Evolutionary conservation across 2,329 filamentous ascomycete genomes (phyloP).

Genomic region (Aspergillus fructus): DNA sequence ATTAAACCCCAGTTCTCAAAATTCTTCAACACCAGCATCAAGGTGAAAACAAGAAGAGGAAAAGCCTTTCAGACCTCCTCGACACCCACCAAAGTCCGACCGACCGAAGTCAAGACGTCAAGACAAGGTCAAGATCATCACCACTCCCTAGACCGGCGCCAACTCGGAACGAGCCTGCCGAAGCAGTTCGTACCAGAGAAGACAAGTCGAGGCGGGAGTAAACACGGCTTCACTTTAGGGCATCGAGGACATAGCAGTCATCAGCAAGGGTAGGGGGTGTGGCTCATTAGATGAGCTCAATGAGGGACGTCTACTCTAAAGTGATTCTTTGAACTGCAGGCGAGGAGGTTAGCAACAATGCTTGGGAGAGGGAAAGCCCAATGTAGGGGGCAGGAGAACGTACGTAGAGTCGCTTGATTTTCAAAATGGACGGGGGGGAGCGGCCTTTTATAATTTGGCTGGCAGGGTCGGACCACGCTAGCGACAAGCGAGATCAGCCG

Average conservation of each 20-base stretch:
- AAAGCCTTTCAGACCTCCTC: constrained; percentile 86
- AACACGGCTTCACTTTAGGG: constrained; percentile 80
- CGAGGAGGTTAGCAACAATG: constrained; percentile 20
- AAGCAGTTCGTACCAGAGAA: constrained; percentile 17
- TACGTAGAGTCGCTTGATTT: constrained; percentile 48
- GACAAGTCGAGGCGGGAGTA: constrained; percentile 46
- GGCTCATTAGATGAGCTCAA: constrained; percentile 90
- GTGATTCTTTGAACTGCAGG: constrained; percentile 71
- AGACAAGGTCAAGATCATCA: constrained; percentile 89
- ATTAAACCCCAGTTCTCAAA: neutral
- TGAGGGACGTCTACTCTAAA: constrained; percentile 95
- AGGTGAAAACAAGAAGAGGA: constrained; percentile 55
- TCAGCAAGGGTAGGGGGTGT: constrained; percentile 94
- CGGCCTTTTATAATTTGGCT: constrained; percentile 28
- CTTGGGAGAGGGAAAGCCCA: constrained; percentile 7
- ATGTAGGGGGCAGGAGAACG: constrained; percentile 29
- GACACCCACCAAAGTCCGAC: constrained; percentile 72
- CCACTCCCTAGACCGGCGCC: constrained; percentile 73
- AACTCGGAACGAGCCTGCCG: constrained; percentile 38
- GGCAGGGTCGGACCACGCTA: constrained; percentile 16
- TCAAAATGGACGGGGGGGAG: constrained; percentile 25
- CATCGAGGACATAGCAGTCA: constrained; percentile 79
- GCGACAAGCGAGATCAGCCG: constrained; percentile 26
- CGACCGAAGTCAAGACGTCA: constrained; percentile 74
- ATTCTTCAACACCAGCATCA: constrained; percentile 18